Evolutionary conservation across 129 eudicot genomes (phyloP).

Genomic region (Chrysanthemum makinoi): DNA sequence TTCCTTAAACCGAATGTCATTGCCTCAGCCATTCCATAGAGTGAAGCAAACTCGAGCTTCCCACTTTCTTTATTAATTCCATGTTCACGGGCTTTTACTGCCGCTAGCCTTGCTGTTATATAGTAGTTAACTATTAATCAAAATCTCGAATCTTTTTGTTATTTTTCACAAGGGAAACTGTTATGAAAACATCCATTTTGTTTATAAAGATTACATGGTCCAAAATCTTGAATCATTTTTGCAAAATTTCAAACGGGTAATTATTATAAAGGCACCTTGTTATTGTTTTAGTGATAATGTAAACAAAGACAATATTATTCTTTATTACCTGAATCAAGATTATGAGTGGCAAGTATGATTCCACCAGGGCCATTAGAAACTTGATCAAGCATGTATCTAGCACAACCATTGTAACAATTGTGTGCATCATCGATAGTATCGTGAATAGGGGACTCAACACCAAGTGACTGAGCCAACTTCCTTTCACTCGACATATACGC

Average conservation of each 20-base stretch:
- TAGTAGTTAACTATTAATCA: not conserved
- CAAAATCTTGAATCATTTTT: not conserved
- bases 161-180: not conserved
- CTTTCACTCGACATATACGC: slow-evolving; percentile 80
- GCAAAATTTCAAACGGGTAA: not conserved
- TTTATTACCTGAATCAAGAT: slow-evolving; percentile 65
- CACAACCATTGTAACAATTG: slow-evolving; percentile 62
- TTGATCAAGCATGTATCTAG: slow-evolving; percentile 64
- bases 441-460: slow-evolving; percentile 74
- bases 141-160: not conserved
- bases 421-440: slow-evolving; percentile 54
- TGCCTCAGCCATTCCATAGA: slow-evolving; percentile 85
- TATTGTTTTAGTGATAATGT: too few species aligned
- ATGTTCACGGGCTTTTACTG: slow-evolving; percentile 52
- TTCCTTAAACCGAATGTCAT: slow-evolving; percentile 63
- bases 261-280: not conserved
- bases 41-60: slow-evolving; percentile 75
- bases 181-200: not conserved
- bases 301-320: not conserved
- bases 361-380: slow-evolving; percentile 56
- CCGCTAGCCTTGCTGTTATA: slow-evolving; percentile 54
- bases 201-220: not conserved
- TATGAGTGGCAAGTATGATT: slow-evolving; percentile 84
- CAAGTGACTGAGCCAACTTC: slow-evolving; percentile 52
- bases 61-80: slow-evolving; percentile 55